Conservation (phyloP, 331 rosid species). For the Cydonia oblonga region DNA sequence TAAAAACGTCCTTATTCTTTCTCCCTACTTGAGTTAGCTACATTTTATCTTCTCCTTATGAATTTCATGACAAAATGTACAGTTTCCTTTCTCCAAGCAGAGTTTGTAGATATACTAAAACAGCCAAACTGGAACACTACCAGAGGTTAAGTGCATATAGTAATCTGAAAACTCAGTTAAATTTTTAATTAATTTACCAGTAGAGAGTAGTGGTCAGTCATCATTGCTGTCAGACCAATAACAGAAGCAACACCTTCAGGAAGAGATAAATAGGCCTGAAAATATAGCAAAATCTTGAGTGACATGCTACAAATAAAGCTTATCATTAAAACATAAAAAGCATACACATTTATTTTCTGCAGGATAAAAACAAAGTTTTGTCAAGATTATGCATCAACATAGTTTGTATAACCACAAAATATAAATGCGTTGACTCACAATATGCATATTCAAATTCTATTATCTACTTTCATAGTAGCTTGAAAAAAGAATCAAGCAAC, state of each 20-base stretch:
- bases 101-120: background rate
- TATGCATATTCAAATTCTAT: background rate
- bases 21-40: background rate
- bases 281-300: slow-evolving; percentile 22
- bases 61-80: background rate
- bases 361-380: background rate
- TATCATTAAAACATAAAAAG: background rate
- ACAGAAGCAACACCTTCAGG: slow-evolving; percentile 99
- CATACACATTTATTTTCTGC: background rate
- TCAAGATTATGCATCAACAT: background rate
- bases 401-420: background rate
- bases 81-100: background rate
- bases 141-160: background rate
- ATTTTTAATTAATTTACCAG: slow-evolving; percentile 42
- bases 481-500: background rate
- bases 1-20: background rate
- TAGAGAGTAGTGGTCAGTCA: slow-evolving; percentile 79
- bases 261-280: slow-evolving; percentile 93
- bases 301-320: slow-evolving; percentile 12
- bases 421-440: background rate
- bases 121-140: background rate
- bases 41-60: background rate
- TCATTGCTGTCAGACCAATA: slow-evolving; percentile 87
- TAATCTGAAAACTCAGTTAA: slow-evolving; percentile 8
- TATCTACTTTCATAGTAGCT: background rate